phyloP scores from a whole-genome alignment of 23 red algal species.

The Chondrus crispus region DNA sequence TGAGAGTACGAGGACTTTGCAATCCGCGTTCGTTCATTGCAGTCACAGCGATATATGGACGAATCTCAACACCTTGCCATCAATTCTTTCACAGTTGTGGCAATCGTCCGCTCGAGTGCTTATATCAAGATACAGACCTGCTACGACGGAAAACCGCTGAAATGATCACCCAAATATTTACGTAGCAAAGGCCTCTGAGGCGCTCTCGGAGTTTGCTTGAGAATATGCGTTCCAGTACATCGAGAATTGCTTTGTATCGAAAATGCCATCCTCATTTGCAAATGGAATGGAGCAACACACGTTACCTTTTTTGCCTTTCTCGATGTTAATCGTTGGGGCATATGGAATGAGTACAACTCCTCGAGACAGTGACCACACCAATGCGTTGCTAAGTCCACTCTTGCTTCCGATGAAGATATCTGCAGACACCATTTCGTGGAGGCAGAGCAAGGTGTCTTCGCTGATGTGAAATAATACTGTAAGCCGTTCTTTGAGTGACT shows the following conservation, averaged over 20 bases:
- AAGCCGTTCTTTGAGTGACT: not conserved
- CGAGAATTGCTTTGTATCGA: constrained; percentile 2
- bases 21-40: too few species aligned
- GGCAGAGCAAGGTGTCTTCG: constrained; percentile 37
- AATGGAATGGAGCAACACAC: constrained; percentile 49
- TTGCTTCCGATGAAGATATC: constrained; percentile 58
- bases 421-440: constrained; percentile 52
- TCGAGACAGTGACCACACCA: constrained; percentile 45
- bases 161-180: too few species aligned
- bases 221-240: constrained; percentile 45
- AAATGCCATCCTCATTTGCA: constrained; percentile 34
- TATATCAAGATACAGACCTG: too few species aligned
- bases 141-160: too few species aligned
- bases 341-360: constrained; percentile 44
- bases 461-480: constrained; percentile 35
- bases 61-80: too few species aligned
- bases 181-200: too few species aligned
- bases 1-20: too few species aligned
- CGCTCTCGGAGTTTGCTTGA: constrained; percentile 9
- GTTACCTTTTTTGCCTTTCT: constrained; percentile 46
- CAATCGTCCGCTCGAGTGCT: too few species aligned
- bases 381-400: constrained; percentile 35
- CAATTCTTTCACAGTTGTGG: too few species aligned
- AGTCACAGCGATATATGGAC: too few species aligned
- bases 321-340: constrained; percentile 2